Evolutionary conservation across 331 rosid species (phyloP), one percentile per base, ranked within the genome.

Genomic region (Cydonia oblonga): DNA sequence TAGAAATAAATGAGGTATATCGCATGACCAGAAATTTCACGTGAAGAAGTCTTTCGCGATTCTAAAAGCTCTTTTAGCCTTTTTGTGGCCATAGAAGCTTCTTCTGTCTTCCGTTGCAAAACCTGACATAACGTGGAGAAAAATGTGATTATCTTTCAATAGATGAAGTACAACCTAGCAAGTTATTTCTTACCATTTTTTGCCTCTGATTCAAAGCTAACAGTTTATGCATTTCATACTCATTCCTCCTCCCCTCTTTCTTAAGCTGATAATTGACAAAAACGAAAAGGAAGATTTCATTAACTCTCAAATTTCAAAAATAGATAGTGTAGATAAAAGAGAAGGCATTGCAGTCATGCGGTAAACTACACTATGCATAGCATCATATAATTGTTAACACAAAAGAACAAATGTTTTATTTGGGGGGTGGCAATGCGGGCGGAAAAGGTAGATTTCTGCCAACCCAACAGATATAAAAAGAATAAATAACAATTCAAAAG

Each of bases 181-280:
- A 83, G 54, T 65, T 38, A 58, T 57, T 80, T 15, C 87, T 73
- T 64, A 93, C 97, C 96, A 89, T 83, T 81, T 90, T 90, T 81
- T 93, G 98, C 76, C 92, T 87, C 83, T 93, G 98, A 82, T 93
- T 93, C 87, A 93, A 80, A 38, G 98, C 97, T 78, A 86, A 65
- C 56, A 93, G 87, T 87, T 93, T 93, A 66, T 89, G 98, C 98
- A 93, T 90, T 88, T 93, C 98, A 51, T 90, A 90, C 78, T 90
- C 96, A 67, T 93, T 93, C 89, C 90, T 89, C 82, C 97, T 89
- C 22, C 98, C 98, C 81, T 90, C 98, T 86, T 93, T 93, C 87
- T 86, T 90, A 54, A 93, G 98, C 98, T 93, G 93, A 75, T 65
- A 59, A 72, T 66, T 72, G 66, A 71, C 67, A 77, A 68, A 38